Evolutionary conservation across 2,329 filamentous ascomycete genomes (phyloP).

Genomic region (Nothopassalora personata): DNA sequence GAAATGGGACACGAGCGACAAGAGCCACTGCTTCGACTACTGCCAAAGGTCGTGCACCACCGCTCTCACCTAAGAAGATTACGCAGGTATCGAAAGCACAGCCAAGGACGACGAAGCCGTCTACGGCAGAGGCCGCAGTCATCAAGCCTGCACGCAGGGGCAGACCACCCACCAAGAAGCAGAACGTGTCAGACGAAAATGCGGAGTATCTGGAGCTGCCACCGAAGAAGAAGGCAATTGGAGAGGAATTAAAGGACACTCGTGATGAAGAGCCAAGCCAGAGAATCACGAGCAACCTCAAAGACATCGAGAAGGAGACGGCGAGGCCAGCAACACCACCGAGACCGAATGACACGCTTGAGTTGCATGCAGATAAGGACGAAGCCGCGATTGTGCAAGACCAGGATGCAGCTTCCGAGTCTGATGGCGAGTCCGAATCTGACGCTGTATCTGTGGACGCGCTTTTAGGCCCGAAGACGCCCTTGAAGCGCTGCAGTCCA

Average conservation of each 20-base stretch:
- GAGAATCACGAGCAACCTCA: background rate
- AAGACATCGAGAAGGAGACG: background rate
- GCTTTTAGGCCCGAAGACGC: slow-evolving; percentile 31
- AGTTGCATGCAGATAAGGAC: slow-evolving; percentile 4
- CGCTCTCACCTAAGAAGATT: slow-evolving; percentile 35
- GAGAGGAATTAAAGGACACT: slow-evolving; percentile 5
- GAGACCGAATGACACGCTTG: background rate
- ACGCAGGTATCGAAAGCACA: slow-evolving; percentile 29
- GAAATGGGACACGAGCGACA: slow-evolving; percentile 4
- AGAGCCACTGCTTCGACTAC: slow-evolving; percentile 20
- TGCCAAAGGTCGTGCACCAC: slow-evolving; percentile 21
- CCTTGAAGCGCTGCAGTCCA: slow-evolving; percentile 27
- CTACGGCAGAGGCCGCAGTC: background rate
- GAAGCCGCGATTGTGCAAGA: slow-evolving; percentile 1
- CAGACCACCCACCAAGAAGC: slow-evolving; percentile 15
- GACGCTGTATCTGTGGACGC: slow-evolving; percentile 28
- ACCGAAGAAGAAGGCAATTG: slow-evolving; percentile 7
- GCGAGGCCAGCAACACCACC: background rate
- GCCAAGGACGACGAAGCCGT: slow-evolving; percentile 6
- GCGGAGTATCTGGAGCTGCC: slow-evolving; percentile 16
- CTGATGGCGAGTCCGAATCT: slow-evolving; percentile 9
- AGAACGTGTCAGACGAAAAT: slow-evolving; percentile 31
- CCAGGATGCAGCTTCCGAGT: background rate
- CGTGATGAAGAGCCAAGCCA: background rate
- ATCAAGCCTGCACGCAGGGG: slow-evolving; percentile 8